A percentile compares a stretch with the other conserved stretches of the same genome.
These are phyloP conservation scores for Kuraishia borneana DNA, from an alignment of 805 yeast species.

Conservation along the genomic window DNA sequence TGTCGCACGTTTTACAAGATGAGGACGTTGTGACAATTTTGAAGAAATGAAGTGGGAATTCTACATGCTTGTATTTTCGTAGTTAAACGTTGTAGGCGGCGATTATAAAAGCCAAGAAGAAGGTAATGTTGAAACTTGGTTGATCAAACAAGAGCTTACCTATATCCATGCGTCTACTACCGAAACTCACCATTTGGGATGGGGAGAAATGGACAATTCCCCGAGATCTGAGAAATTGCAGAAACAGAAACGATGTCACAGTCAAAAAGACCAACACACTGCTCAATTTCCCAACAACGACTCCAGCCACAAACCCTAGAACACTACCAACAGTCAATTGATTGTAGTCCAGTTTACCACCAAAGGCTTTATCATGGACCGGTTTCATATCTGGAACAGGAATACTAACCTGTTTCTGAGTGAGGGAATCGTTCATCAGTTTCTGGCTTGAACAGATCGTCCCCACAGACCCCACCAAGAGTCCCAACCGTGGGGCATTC, in stretches of 20 bases:
- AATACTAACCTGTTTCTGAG: too few relatives aligned
- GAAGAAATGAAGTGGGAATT: conserved; percentile 34
- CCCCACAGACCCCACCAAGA: too few relatives aligned
- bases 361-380: conserved; percentile 22
- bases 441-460: too few relatives aligned
- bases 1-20: conserved; percentile 74
- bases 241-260: conserved; percentile 28
- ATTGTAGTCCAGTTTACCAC: conserved; percentile 43
- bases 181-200: conserved; percentile 23
- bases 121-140: conserved; percentile 51
- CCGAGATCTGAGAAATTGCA: conserved; percentile 46
- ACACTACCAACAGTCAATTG: conserved; percentile 56
- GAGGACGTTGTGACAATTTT: conserved; percentile 96
- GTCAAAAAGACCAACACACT: conserved; percentile 38
- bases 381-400: not conserved
- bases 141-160: conserved; percentile 42
- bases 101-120: conserved; percentile 40
- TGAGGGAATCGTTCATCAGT: too few relatives aligned
- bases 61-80: not conserved
- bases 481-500: too few relatives aligned
- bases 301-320: conserved; percentile 47
- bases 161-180: conserved; percentile 29
- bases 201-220: conserved; percentile 36
- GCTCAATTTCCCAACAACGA: conserved; percentile 50
- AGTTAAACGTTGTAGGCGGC: conserved; percentile 40